Evolutionary conservation across 2,329 filamentous ascomycete genomes (phyloP).

Genomic region (Triangularia setosa): DNA sequence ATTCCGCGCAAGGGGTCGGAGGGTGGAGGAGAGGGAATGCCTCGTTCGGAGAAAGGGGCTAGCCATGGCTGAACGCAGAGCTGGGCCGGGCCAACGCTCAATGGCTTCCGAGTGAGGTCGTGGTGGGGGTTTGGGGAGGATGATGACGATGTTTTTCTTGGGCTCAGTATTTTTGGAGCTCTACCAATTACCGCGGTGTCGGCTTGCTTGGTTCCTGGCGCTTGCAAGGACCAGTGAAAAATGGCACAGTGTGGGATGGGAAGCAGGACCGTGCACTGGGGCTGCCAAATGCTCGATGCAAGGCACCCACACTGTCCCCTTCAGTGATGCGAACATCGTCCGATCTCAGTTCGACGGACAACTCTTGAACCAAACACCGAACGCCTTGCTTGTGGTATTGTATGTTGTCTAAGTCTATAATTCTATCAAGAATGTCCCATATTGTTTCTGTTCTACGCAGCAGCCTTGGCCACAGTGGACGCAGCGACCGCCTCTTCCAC

Average conservation of each 20-base stretch:
- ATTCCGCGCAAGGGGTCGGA: slow-evolving; percentile 22
- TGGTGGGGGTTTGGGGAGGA: slow-evolving; percentile 2
- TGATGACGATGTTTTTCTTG: slow-evolving; percentile 2
- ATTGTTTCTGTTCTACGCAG: slow-evolving; percentile 7
- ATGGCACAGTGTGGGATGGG: neutral
- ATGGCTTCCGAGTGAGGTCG: slow-evolving; percentile 26
- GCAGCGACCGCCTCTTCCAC: slow-evolving; percentile 1
- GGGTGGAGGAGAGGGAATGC: slow-evolving; percentile 23
- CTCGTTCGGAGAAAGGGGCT: slow-evolving; percentile 28
- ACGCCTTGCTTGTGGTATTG: neutral
- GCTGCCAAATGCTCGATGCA: neutral
- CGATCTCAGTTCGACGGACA: neutral
- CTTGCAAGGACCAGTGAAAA: neutral
- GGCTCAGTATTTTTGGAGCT: neutral
- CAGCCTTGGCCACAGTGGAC: neutral
- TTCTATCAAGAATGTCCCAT: neutral
- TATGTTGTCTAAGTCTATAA: neutral
- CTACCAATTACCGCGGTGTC: neutral
- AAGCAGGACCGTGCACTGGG: neutral
- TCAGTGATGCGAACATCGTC: neutral
- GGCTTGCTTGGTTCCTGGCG: slow-evolving; percentile 1
- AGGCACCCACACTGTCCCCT: neutral
- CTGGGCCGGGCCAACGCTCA: slow-evolving; percentile 33
- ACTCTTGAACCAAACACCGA: neutral
- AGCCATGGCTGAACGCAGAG: slow-evolving; percentile 30